These are phyloP conservation scores for Ephemerocybe angulata DNA, from an alignment of 768 basidiomycete species.

Conservation along the genomic window DNA sequence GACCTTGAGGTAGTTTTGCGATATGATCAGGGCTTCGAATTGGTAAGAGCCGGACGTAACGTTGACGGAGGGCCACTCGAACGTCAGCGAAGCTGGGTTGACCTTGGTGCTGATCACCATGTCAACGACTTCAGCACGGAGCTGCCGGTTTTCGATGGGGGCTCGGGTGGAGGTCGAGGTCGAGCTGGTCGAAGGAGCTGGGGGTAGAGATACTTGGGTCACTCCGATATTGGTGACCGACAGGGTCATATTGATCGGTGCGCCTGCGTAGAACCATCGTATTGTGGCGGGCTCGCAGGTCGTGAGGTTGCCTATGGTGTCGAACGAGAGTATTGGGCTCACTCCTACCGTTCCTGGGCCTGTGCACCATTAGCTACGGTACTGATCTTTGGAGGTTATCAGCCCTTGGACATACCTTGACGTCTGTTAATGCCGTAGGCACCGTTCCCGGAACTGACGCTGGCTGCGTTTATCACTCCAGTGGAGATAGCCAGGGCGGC, in stretches of 20 bases:
- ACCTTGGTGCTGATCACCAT: slow-evolving; percentile 16
- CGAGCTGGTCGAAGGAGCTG: slow-evolving; percentile 2
- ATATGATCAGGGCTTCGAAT: slow-evolving; percentile 26
- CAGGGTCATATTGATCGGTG: neutral
- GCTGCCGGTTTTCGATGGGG: neutral
- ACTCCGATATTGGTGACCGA: slow-evolving; percentile 20
- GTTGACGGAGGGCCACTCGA: slow-evolving; percentile 44
- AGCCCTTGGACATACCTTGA: neutral
- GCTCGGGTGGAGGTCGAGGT: neutral
- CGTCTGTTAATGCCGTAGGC: neutral
- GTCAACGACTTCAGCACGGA: slow-evolving; percentile 5
- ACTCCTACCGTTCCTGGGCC: neutral
- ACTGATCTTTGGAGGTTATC: neutral
- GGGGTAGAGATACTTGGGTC: slow-evolving; percentile 15
- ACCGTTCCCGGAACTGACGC: neutral
- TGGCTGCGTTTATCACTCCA: neutral
- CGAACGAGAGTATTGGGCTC: slow-evolving; percentile 4
- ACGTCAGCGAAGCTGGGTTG: slow-evolving; percentile 24
- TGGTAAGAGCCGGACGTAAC: slow-evolving; percentile 49
- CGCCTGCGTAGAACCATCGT: slow-evolving; percentile 10
- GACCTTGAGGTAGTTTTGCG: slow-evolving; percentile 9
- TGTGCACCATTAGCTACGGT: neutral
- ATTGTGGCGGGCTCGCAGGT: slow-evolving; percentile 7
- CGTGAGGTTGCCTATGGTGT: slow-evolving; percentile 1
- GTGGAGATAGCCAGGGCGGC: neutral